Percentiles rank a stretch among this genome's conserved stretches.
These are phyloP conservation scores for Aplosporella prunicola DNA, from an alignment of 2,329 filamentous ascomycete genomes.

Conservation along the genomic window DNA sequence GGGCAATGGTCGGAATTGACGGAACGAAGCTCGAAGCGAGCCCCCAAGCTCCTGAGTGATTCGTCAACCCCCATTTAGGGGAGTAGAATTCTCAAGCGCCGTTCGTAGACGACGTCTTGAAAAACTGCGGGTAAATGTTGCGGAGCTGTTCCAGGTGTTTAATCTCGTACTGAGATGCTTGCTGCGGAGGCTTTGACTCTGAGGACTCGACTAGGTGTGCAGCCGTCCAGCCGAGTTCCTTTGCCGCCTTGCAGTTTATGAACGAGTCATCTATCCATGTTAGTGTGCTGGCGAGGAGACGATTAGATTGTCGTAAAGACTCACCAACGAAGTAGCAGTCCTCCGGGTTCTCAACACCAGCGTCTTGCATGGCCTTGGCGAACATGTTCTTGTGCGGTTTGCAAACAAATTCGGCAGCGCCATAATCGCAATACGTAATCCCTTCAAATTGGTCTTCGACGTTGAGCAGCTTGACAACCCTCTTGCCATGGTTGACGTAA, in stretches of 20 bases:
- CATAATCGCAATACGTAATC: slow-evolving; percentile 90
- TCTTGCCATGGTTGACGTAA: slow-evolving; percentile 75
- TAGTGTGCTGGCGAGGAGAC: not conserved
- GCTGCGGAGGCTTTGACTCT: slow-evolving; percentile 51
- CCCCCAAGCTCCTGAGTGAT: too few relatives aligned
- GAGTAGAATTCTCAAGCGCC: slow-evolving; percentile 5
- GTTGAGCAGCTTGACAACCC: slow-evolving; percentile 70
- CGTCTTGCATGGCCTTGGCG: slow-evolving; percentile 78
- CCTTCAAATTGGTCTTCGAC: slow-evolving; percentile 90
- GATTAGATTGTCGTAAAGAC: slow-evolving; percentile 26
- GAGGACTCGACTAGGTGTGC: slow-evolving; percentile 77
- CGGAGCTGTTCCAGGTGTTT: slow-evolving; percentile 66
- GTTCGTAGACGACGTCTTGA: slow-evolving; percentile 44
- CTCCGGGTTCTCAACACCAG: slow-evolving; percentile 55
- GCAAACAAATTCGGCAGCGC: slow-evolving; percentile 62
- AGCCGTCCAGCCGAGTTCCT: slow-evolving; percentile 74
- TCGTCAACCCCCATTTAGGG: too few relatives aligned
- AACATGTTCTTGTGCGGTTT: slow-evolving; percentile 82
- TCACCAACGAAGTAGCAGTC: slow-evolving; percentile 89
- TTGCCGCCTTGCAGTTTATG: slow-evolving; percentile 68
- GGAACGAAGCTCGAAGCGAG: too few relatives aligned
- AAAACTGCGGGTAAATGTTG: slow-evolving; percentile 70
- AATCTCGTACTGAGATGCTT: slow-evolving; percentile 67
- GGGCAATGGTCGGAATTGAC: too few relatives aligned
- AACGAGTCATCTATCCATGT: slow-evolving; percentile 65